Conservation (phyloP, 2,329 filamentous ascomycete genomes). For the Stagonosporopsis cucurbitacearum region DNA sequence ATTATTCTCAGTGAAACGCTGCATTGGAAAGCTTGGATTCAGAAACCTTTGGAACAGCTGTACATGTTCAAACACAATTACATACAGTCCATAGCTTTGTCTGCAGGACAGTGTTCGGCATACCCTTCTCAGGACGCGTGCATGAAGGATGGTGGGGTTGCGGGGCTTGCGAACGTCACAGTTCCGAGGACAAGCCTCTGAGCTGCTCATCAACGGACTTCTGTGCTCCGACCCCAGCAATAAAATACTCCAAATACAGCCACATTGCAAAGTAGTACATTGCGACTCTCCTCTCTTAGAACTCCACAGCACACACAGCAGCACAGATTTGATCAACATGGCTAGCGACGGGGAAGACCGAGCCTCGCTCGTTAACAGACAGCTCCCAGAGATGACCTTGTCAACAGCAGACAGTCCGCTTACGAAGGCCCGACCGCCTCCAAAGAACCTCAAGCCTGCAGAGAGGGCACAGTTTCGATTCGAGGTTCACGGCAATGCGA, state of each 20-base stretch:
- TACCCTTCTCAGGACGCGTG: background rate
- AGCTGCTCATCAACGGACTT: conserved; percentile 13
- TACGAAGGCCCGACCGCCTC: conserved; percentile 52
- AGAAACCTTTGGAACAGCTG: too few species aligned
- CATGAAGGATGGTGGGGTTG: conserved; percentile 10
- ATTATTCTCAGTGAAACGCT: too few species aligned
- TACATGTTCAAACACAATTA: too few species aligned
- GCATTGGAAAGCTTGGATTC: too few species aligned
- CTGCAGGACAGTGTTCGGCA: conserved; percentile 1
- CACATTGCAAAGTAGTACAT: background rate
- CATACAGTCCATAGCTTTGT: too few species aligned
- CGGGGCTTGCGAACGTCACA: conserved; percentile 13
- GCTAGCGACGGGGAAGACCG: conserved; percentile 49
- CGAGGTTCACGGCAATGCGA: conserved; percentile 60
- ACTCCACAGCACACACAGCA: too few species aligned
- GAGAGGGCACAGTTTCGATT: conserved; percentile 58
- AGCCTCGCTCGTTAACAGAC: conserved; percentile 53
- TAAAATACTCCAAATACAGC: conserved; percentile 7
- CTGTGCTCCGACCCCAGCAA: conserved; percentile 15
- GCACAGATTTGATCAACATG: conserved; percentile 29
- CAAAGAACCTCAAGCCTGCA: conserved; percentile 50
- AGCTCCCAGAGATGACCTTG: conserved; percentile 58
- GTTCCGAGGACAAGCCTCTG: conserved; percentile 3
- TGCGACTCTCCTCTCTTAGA: background rate
- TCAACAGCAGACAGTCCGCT: conserved; percentile 55